Percentiles rank a stretch among this genome's conserved stretches.
Evolutionary conservation across 2,329 filamentous ascomycete species (phyloP).

Genomic region (Aspergillus tubingensis): DNA sequence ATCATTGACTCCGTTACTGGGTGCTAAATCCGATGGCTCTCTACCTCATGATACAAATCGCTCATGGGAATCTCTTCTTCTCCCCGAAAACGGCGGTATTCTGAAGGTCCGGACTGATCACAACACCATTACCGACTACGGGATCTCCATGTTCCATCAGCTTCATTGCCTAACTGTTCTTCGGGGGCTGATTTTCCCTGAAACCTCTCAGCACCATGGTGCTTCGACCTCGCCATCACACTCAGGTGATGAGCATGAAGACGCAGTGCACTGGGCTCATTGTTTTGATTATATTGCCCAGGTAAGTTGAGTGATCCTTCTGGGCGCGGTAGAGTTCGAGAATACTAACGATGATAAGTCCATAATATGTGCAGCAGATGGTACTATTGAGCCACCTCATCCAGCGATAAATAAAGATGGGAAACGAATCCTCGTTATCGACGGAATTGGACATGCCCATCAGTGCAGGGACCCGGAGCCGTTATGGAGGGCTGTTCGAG

Average conservation of each 20-base stretch:
- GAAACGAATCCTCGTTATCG: not conserved
- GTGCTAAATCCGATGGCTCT: not conserved
- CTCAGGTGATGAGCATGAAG: not conserved
- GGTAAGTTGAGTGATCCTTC: not conserved
- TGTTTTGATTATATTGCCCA: slow-evolving; percentile 22
- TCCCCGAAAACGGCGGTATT: slow-evolving; percentile 4
- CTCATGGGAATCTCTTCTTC: slow-evolving; percentile 7
- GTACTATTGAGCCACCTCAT: slow-evolving; percentile 12
- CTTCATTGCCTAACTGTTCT: slow-evolving; percentile 13
- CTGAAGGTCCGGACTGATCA: not conserved
- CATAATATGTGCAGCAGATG: slow-evolving; percentile 18
- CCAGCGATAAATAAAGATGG: not conserved
- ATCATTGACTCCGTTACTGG: not conserved
- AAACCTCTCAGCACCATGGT: slow-evolving; percentile 8
- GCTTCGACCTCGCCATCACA: slow-evolving; percentile 5
- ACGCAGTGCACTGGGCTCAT: slow-evolving; percentile 17
- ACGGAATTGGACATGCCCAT: not conserved
- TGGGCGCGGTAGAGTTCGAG: too few species aligned
- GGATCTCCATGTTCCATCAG: slow-evolving; percentile 18
- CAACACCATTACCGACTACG: not conserved
- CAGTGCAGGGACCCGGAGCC: not conserved
- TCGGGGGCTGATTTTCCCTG: slow-evolving; percentile 10
- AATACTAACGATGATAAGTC: not conserved
- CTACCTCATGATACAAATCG: not conserved
- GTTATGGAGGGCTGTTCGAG: not conserved